phyloP scores from a whole-genome alignment of 805 yeast species.

The Metschnikowia shivogae region DNA sequence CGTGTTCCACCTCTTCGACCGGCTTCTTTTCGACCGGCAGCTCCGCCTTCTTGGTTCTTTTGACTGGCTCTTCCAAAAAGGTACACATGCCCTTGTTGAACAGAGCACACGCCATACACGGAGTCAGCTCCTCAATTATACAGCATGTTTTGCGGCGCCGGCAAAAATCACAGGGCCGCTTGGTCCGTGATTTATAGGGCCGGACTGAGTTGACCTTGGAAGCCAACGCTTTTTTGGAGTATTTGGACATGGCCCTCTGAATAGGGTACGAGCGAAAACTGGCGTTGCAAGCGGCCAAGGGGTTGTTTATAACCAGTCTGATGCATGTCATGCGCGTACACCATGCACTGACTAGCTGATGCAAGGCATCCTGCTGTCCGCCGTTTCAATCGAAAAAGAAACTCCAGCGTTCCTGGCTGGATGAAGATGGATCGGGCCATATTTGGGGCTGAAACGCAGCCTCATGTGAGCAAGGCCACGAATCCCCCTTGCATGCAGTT shows the following conservation, averaged over 20 bases:
- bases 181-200: slow-evolving; percentile 31
- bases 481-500: neutral
- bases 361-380: slow-evolving; percentile 1
- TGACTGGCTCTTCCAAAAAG: slow-evolving; percentile 41
- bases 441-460: neutral
- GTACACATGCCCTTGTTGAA: slow-evolving; percentile 29
- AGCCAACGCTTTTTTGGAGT: slow-evolving; percentile 16
- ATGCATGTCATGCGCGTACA: neutral
- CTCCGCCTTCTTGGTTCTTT: slow-evolving; percentile 51
- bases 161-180: slow-evolving; percentile 35
- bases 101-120: slow-evolving; percentile 29
- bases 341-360: slow-evolving; percentile 2
- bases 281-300: neutral
- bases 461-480: slow-evolving; percentile 3
- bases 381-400: neutral
- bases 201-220: slow-evolving; percentile 21
- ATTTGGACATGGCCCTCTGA: slow-evolving; percentile 8
- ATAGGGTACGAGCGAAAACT: neutral
- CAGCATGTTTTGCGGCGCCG: slow-evolving; percentile 33
- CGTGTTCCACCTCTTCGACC: neutral
- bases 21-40: neutral
- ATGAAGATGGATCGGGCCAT: neutral
- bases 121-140: slow-evolving; percentile 28
- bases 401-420: neutral
- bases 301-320: neutral